These are phyloP conservation scores for Serendipita indica DNA, from an alignment of 768 basidiomycete species.

Conservation along the genomic window DNA sequence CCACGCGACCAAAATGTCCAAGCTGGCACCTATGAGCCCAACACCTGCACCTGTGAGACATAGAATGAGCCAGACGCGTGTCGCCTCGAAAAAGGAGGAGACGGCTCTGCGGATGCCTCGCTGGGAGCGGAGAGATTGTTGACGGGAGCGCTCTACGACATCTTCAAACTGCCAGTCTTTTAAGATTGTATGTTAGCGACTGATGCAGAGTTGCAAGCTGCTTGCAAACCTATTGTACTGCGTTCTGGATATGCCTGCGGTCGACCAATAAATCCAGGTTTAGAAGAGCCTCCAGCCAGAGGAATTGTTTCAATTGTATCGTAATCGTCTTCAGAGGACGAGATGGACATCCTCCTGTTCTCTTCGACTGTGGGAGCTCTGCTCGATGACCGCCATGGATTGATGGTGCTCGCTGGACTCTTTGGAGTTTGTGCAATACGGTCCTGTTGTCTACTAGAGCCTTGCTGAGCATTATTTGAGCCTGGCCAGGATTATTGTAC, in stretches of 20 bases:
- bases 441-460: neutral
- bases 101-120: slow-evolving; percentile 42
- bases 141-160: slow-evolving; percentile 42
- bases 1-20: slow-evolving; percentile 65
- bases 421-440: neutral
- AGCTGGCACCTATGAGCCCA: slow-evolving; percentile 52
- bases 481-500: slow-evolving; percentile 9
- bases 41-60: slow-evolving; percentile 51
- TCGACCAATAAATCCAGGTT: neutral
- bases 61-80: slow-evolving; percentile 52
- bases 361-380: neutral
- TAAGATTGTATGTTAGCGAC: neutral
- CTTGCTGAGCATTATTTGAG: neutral
- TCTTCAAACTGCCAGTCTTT: slow-evolving; percentile 54
- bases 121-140: slow-evolving; percentile 26
- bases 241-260: neutral
- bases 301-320: neutral
- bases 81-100: slow-evolving; percentile 39
- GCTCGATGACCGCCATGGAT: slow-evolving; percentile 1
- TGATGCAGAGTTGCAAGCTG: neutral
- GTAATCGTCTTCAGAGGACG: neutral
- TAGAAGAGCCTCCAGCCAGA: neutral
- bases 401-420: neutral
- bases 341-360: no score
- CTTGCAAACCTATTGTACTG: neutral